Conservation (phyloP, 805 yeast species). For the Pichia sporocuriosa region DNA sequence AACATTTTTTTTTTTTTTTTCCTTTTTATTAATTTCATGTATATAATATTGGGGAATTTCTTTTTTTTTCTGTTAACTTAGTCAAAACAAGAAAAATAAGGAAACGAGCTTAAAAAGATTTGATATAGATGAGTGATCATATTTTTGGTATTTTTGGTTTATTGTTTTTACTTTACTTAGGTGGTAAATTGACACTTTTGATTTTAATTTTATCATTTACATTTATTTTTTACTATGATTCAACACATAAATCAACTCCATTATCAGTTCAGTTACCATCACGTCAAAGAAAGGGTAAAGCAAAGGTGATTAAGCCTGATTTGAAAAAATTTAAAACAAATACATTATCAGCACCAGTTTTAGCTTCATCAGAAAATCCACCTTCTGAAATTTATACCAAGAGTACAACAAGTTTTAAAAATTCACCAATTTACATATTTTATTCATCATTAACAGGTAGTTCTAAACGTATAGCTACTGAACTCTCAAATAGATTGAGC, state of each 20-base stretch:
- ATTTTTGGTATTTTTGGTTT: not conserved
- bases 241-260: not conserved
- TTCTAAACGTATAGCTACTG: slow-evolving; percentile 60
- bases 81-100: too few relatives aligned
- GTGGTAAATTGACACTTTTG: slow-evolving; percentile 5
- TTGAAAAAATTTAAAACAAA: not conserved
- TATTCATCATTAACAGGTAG: slow-evolving; percentile 86
- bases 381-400: slow-evolving; percentile 9
- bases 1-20: too few relatives aligned
- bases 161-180: not conserved
- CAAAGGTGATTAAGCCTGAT: slow-evolving; percentile 7
- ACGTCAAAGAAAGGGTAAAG: slow-evolving; percentile 1
- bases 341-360: too few relatives aligned
- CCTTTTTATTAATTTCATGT: too few relatives aligned
- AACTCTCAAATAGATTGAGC: slow-evolving; percentile 36
- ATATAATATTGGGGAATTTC: too few relatives aligned
- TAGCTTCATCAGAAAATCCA: too few relatives aligned
- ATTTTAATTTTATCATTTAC: slow-evolving; percentile 1
- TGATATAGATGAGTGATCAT: slow-evolving; percentile 9
- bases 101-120: too few relatives aligned
- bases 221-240: slow-evolving; percentile 2
- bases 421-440: slow-evolving; percentile 59
- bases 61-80: too few relatives aligned
- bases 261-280: not conserved
- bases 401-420: slow-evolving; percentile 29